Conservation (phyloP, 2,329 filamentous ascomycete species). For the Aciculosporium take region DNA sequence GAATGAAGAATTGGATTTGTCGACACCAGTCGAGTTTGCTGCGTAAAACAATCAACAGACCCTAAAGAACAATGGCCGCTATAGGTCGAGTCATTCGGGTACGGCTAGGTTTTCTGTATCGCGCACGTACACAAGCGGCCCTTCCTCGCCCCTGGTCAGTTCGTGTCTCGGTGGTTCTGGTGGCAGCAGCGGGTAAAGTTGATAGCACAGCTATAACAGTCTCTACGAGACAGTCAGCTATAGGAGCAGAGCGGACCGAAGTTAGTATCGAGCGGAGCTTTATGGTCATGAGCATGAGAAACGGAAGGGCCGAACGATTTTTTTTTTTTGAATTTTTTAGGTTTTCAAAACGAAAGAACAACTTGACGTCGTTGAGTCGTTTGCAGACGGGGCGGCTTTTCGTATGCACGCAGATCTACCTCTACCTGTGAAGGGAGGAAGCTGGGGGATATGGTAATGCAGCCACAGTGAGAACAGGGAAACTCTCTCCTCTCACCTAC, state of each 20-base stretch:
- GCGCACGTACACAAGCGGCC: background rate
- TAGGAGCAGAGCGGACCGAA: background rate
- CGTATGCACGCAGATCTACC: too few species aligned
- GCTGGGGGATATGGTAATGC: background rate
- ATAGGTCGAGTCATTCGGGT: background rate
- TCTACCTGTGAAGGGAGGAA: too few species aligned
- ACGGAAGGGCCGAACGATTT: background rate
- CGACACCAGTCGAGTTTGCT: background rate
- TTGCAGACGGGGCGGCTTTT: background rate
- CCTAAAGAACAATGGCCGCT: background rate
- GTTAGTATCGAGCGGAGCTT: background rate
- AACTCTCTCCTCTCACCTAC: slow-evolving; percentile 1
- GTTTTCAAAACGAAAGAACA: too few species aligned
- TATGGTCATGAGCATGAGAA: background rate
- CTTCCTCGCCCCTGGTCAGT: slow-evolving; percentile 1
- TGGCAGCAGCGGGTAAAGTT: background rate
- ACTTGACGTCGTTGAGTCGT: background rate
- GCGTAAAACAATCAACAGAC: background rate
- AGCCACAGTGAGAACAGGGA: background rate
- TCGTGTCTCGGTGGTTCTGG: slow-evolving; percentile 4
- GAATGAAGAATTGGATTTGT: background rate
- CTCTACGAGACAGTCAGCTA: too few species aligned
- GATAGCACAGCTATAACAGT: background rate
- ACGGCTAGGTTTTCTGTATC: background rate
- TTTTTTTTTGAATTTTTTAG: background rate